A percentile compares a stretch with the other conserved stretches of the same genome.
phyloP scores from a whole-genome alignment of 163 green algal species.

The Chlorella variabilis region DNA sequence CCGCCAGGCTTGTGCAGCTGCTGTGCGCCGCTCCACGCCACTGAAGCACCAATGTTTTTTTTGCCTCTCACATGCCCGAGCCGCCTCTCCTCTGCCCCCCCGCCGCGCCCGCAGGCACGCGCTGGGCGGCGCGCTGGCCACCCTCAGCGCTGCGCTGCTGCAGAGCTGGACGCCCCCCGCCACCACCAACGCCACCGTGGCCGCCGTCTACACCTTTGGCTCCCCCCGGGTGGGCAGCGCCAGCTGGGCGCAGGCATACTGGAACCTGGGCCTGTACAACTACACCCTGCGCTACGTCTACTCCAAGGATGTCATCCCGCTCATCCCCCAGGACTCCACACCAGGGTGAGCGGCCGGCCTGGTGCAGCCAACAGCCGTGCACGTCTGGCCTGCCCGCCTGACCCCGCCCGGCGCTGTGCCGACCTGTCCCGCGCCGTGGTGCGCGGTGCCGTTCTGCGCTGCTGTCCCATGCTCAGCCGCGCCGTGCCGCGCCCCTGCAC shows the following conservation, averaged over 20 bases:
- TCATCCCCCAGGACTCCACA: not conserved
- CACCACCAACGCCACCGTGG: not conserved
- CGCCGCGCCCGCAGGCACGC: not conserved
- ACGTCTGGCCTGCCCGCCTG: too few species aligned
- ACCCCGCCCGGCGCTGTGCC: too few species aligned
- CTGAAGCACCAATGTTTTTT: too few species aligned
- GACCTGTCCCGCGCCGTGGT: too few species aligned
- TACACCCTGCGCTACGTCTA: not conserved
- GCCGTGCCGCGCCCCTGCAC: too few species aligned
- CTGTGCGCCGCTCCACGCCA: too few species aligned
- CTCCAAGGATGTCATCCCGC: not conserved
- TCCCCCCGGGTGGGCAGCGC: not conserved
- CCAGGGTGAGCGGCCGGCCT: not conserved
- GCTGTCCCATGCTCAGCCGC: too few species aligned
- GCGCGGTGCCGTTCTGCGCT: too few species aligned
- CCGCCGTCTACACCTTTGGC: conserved; percentile 18
- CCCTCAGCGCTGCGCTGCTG: not conserved
- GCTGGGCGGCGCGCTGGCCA: not conserved
- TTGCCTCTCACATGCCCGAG: too few species aligned
- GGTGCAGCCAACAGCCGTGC: too few species aligned
- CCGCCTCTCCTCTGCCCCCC: not conserved
- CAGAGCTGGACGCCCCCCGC: not conserved
- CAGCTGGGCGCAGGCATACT: not conserved
- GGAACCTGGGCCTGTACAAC: not conserved
- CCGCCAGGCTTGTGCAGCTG: too few species aligned